These are phyloP conservation scores for Skeletonema potamos DNA, from an alignment of 108 stramenopile species.

Conservation along the genomic window DNA sequence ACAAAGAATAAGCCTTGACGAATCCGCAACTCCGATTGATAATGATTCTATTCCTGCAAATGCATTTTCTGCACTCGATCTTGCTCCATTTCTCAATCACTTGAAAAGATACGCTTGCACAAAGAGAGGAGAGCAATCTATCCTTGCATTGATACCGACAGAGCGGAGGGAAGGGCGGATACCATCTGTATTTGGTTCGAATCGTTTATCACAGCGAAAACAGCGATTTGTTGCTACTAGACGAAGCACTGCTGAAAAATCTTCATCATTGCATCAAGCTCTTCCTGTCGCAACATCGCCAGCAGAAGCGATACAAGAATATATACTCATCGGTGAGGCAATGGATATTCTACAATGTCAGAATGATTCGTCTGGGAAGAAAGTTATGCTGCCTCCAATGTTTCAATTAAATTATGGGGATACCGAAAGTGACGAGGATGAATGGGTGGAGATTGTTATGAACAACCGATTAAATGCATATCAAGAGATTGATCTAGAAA, in stretches of 20 bases:
- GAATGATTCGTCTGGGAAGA: conserved; percentile 3
- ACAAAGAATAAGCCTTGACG: neutral
- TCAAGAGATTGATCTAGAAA: conserved; percentile 54
- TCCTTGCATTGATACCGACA: conserved; percentile 40
- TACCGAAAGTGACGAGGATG: conserved; percentile 73
- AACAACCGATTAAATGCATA: conserved; percentile 9
- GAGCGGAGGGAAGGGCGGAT: conserved; percentile 5
- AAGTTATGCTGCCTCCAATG: conserved; percentile 47
- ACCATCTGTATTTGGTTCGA: conserved; percentile 10
- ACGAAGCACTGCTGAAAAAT: neutral
- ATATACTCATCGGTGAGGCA: conserved; percentile 61
- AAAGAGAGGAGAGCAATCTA: conserved; percentile 47
- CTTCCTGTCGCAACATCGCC: conserved; percentile 54
- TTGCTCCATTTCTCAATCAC: conserved; percentile 41
- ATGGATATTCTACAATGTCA: conserved; percentile 20
- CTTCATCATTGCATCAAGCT: neutral
- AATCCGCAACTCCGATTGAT: neutral
- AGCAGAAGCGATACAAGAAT: conserved; percentile 52
- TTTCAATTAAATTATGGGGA: conserved; percentile 48
- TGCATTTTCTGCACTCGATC: conserved; percentile 39
- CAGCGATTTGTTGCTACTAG: neutral
- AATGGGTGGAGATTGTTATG: conserved; percentile 56
- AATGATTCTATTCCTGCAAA: neutral
- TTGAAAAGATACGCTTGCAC: conserved; percentile 58
- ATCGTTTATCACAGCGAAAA: conserved; percentile 11